Conservation (phyloP, 257 asterid genomes). For the Nicotiana sylvestris region DNA sequence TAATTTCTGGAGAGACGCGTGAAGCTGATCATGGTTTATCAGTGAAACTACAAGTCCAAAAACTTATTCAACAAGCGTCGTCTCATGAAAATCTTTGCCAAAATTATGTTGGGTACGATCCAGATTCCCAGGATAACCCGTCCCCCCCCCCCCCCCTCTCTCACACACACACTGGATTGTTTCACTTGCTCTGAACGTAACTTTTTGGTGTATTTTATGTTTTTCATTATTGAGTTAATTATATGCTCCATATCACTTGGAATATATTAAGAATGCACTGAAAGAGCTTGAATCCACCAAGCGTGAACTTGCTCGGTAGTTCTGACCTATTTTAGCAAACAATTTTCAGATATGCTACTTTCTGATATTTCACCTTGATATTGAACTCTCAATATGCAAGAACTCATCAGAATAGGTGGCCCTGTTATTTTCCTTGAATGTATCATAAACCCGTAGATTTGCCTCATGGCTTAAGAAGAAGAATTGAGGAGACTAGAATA, state of each 20-base stretch:
- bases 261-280: not conserved
- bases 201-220: not conserved
- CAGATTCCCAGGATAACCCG: not conserved
- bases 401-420: not conserved
- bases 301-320: not conserved
- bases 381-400: not conserved
- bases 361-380: not conserved
- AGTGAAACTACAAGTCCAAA: conserved; percentile 87
- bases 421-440: not conserved
- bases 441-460: not conserved
- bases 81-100: conserved; percentile 94
- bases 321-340: not conserved
- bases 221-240: not conserved
- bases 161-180: not conserved
- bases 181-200: not conserved
- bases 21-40: conserved; percentile 96
- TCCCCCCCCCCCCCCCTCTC: not conserved
- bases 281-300: not conserved
- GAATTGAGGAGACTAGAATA: not conserved
- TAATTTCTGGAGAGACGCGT: conserved; percentile 61
- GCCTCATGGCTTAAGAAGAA: not conserved
- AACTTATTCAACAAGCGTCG: conserved; percentile 89
- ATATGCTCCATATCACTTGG: not conserved
- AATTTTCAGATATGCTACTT: not conserved
- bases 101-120: conserved; percentile 88